A percentile compares a stretch with the other conserved stretches of the same genome.
Conservation (phyloP, 176 grass and related monocot genomes). For the Miscanthus lutarioriparius region DNA sequence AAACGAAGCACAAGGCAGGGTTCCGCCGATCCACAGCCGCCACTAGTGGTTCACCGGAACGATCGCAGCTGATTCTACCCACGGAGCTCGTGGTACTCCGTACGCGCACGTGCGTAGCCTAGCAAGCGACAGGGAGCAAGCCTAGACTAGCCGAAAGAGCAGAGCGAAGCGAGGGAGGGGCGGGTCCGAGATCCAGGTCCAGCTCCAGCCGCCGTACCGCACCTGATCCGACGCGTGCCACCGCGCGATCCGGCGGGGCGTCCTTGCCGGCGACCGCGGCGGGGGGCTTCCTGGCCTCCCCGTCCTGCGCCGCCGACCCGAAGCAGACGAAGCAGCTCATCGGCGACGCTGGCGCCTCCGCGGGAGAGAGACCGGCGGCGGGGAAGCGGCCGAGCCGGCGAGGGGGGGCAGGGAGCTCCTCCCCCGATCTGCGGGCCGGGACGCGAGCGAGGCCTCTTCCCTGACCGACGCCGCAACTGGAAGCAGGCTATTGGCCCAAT, state of each 20-base stretch:
- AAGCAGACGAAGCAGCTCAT: conserved; percentile 94
- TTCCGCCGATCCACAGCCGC: background rate
- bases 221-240: conserved; percentile 68
- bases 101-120: background rate
- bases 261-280: conserved; percentile 50
- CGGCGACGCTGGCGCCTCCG: background rate
- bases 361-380: background rate
- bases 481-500: background rate
- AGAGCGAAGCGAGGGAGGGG: background rate
- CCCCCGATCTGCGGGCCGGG: conserved; percentile 34
- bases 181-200: conserved; percentile 32
- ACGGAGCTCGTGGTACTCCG: background rate
- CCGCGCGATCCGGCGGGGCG: conserved; percentile 34
- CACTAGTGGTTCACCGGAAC: background rate
- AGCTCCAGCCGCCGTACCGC: background rate
- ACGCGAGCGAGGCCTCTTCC: background rate
- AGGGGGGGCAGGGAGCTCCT: background rate
- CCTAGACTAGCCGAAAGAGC: background rate
- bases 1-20: background rate
- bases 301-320: conserved; percentile 52
- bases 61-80: background rate
- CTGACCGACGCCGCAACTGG: background rate
- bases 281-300: conserved; percentile 31
- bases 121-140: background rate
- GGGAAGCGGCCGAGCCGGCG: background rate